Percentiles rank a stretch among this genome's conserved stretches.
Conservation (phyloP, 495 filamentous ascomycete genomes). For the Arthonia radiata region DNA sequence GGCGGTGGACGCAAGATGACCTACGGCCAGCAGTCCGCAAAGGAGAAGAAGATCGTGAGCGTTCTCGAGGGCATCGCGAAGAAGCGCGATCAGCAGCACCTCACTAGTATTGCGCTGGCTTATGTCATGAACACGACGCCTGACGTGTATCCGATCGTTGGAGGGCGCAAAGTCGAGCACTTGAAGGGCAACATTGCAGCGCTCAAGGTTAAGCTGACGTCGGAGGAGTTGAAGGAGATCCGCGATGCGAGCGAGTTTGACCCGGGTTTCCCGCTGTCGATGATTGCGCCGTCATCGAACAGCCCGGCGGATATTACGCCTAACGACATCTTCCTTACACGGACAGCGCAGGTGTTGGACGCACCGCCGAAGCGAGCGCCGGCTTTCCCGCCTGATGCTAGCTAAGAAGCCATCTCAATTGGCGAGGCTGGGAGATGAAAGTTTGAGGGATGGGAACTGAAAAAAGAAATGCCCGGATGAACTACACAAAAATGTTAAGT, state of each 20-base stretch:
- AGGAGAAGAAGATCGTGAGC: slow-evolving; percentile 17
- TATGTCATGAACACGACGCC: slow-evolving; percentile 52
- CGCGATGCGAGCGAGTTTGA: slow-evolving; percentile 20
- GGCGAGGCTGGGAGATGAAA: too few species aligned
- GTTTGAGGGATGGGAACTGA: too few species aligned
- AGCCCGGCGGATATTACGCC: too few species aligned
- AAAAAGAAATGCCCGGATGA: too few species aligned
- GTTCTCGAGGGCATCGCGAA: slow-evolving; percentile 34
- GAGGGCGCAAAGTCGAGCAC: slow-evolving; percentile 39
- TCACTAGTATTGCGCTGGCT: slow-evolving; percentile 37
- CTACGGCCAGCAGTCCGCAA: slow-evolving; percentile 10
- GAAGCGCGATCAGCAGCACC: slow-evolving; percentile 17
- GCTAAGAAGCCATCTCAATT: too few species aligned
- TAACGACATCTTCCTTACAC: too few species aligned
- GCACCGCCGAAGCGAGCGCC: too few species aligned
- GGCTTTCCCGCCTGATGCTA: too few species aligned
- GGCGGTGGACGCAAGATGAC: slow-evolving; percentile 18
- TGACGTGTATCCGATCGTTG: slow-evolving; percentile 55
- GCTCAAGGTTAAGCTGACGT: slow-evolving; percentile 25
- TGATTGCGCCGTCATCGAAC: too few species aligned
- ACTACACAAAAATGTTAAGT: too few species aligned
- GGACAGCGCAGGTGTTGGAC: too few species aligned
- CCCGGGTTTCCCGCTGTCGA: too few species aligned
- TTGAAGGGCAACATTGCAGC: slow-evolving; percentile 45
- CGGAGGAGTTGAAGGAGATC: slow-evolving; percentile 39